Evolutionary conservation across 2,329 filamentous ascomycete species (phyloP).

Genomic region (Fusarium sp.): DNA sequence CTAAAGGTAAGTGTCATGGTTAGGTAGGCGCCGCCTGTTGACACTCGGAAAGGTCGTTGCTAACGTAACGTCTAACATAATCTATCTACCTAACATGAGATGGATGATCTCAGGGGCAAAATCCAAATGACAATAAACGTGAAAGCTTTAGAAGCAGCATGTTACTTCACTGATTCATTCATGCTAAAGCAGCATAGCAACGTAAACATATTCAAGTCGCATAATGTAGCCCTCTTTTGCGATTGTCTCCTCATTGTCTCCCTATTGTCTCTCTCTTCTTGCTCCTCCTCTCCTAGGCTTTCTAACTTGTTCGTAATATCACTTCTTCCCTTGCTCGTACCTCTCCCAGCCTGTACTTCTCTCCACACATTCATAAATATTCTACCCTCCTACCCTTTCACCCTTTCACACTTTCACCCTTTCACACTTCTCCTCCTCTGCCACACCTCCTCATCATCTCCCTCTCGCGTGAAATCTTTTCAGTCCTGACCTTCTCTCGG

Average conservation of each 20-base stretch:
- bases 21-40: neutral
- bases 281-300: neutral
- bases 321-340: neutral
- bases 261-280: neutral
- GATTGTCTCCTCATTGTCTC: neutral
- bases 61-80: neutral
- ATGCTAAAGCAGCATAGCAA: neutral
- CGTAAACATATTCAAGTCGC: neutral
- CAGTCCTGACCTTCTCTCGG: neutral
- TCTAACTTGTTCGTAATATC: neutral
- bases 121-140: neutral
- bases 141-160: neutral
- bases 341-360: neutral
- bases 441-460: neutral
- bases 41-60: neutral
- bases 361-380: neutral
- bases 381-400: neutral
- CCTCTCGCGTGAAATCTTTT: accelerated
- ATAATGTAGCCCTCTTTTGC: neutral
- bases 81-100: neutral
- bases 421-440: neutral
- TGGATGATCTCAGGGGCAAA: neutral
- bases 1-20: neutral
- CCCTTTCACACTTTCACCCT: neutral
- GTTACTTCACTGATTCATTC: neutral